These are phyloP conservation scores for Aspergillus carbonarius DNA, from an alignment of 2,329 filamentous ascomycete species.

Conservation along the genomic window DNA sequence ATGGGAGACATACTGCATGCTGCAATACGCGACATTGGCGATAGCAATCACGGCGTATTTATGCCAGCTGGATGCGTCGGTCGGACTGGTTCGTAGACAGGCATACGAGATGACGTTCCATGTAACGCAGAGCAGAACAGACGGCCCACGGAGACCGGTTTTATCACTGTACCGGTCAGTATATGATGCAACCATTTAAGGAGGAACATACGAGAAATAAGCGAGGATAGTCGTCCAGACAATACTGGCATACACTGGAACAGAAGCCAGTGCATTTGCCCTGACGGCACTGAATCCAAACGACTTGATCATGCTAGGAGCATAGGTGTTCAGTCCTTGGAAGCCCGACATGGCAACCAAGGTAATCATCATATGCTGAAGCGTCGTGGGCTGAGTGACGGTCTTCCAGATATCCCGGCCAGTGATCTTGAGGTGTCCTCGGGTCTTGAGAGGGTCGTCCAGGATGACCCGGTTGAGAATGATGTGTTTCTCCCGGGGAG, in stretches of 20 bases:
- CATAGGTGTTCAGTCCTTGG: constrained; percentile 54
- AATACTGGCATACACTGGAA: constrained; percentile 43
- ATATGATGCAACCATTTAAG: background rate
- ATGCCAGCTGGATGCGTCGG: constrained; percentile 26
- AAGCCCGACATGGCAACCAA: constrained; percentile 47
- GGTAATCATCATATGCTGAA: constrained; percentile 54
- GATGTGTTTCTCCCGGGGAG: constrained; percentile 44
- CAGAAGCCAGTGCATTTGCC: constrained; percentile 56
- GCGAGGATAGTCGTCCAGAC: constrained; percentile 28
- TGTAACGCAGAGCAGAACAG: constrained; percentile 33
- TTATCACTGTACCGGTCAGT: constrained; percentile 27
- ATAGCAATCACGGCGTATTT: constrained; percentile 30
- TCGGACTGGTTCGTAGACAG: constrained; percentile 32
- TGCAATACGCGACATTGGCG: constrained; percentile 32
- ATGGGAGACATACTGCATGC: constrained; percentile 36
- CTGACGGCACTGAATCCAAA: constrained; percentile 53
- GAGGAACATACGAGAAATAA: constrained; percentile 24
- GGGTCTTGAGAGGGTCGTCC: constrained; percentile 45
- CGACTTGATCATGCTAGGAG: constrained; percentile 54
- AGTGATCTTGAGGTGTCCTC: constrained; percentile 38
- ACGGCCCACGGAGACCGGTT: constrained; percentile 35
- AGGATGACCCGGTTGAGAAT: constrained; percentile 43
- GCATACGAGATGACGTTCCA: constrained; percentile 43
- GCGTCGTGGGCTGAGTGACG: constrained; percentile 52
- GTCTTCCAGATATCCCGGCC: constrained; percentile 37